These are phyloP conservation scores for Solanum neorickii DNA, from an alignment of 257 asterid genomes.

Conservation along the genomic window DNA sequence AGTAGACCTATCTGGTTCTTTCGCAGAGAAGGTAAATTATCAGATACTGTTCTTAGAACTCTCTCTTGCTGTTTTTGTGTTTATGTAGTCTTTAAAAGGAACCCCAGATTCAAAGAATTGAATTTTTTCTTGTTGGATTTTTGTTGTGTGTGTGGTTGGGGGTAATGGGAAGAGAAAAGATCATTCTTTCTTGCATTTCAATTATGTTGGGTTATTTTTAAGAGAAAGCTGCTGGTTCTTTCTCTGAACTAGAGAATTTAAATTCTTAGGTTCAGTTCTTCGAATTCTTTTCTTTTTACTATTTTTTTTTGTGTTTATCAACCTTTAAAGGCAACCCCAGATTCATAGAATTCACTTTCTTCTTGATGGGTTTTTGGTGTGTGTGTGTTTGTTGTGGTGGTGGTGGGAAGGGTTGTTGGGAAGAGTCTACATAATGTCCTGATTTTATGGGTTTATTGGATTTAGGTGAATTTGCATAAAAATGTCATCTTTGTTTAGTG, in stretches of 20 bases:
- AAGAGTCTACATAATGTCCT: background rate
- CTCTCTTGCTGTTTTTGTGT: background rate
- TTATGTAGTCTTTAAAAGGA: background rate
- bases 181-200: background rate
- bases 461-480: background rate
- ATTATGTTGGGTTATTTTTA: background rate
- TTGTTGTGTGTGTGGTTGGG: background rate
- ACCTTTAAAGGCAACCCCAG: background rate
- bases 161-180: background rate
- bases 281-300: background rate
- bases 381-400: background rate
- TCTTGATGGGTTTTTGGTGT: background rate
- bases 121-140: background rate
- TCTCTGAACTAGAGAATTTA: background rate
- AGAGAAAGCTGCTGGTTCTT: background rate
- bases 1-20: background rate
- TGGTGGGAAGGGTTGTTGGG: background rate
- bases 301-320: background rate
- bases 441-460: background rate
- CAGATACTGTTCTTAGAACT: background rate
- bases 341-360: background rate
- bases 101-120: background rate
- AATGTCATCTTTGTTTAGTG: background rate
- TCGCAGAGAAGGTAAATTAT: background rate
- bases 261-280: background rate